A percentile compares a stretch with the other conserved stretches of the same genome.
These are phyloP conservation scores for Scedosporium apiospermum DNA, from an alignment of 2,329 filamentous ascomycete species.

Conservation along the genomic window DNA sequence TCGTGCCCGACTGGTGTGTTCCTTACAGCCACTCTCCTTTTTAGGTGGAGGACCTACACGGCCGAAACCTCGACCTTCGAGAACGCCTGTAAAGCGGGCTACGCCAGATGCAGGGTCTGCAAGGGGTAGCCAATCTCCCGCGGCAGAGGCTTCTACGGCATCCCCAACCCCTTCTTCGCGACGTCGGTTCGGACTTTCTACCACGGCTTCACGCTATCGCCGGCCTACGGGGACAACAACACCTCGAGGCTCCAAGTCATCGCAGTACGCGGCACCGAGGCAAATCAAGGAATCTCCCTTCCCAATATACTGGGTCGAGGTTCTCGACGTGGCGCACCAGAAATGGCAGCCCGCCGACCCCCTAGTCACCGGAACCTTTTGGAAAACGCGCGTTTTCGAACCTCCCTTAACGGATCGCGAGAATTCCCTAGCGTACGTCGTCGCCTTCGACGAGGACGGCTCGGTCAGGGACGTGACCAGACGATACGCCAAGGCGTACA, in stretches of 20 bases:
- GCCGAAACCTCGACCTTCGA: slow-evolving; percentile 15
- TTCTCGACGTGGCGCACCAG: slow-evolving; percentile 74
- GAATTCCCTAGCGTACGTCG: slow-evolving; percentile 72
- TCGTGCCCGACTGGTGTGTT: slow-evolving; percentile 76
- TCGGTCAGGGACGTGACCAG: slow-evolving; percentile 76
- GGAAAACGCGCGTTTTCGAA: slow-evolving; percentile 67
- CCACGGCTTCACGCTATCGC: slow-evolving; percentile 1
- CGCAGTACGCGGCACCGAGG: slow-evolving; percentile 17
- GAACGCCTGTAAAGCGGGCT: slow-evolving; percentile 12
- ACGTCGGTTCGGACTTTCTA: not conserved
- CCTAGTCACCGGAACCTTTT: slow-evolving; percentile 67
- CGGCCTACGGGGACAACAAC: not conserved
- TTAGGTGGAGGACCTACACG: slow-evolving; percentile 41
- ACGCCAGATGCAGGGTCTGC: slow-evolving; percentile 17
- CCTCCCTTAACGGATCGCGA: slow-evolving; percentile 68
- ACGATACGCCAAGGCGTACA: slow-evolving; percentile 80
- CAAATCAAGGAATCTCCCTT: slow-evolving; percentile 60
- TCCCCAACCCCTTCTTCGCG: not conserved
- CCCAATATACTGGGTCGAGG: slow-evolving; percentile 92
- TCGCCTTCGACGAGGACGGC: slow-evolving; percentile 76
- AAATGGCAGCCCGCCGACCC: slow-evolving; percentile 90
- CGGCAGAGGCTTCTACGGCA: not conserved
- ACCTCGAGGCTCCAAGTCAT: not conserved
- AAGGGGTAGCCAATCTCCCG: slow-evolving; percentile 12
- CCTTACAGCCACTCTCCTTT: slow-evolving; percentile 74